A percentile compares a stretch with the other conserved stretches of the same genome.
Conservation (phyloP, 208 protist genomes). For the Wallacemonas sp. region DNA sequence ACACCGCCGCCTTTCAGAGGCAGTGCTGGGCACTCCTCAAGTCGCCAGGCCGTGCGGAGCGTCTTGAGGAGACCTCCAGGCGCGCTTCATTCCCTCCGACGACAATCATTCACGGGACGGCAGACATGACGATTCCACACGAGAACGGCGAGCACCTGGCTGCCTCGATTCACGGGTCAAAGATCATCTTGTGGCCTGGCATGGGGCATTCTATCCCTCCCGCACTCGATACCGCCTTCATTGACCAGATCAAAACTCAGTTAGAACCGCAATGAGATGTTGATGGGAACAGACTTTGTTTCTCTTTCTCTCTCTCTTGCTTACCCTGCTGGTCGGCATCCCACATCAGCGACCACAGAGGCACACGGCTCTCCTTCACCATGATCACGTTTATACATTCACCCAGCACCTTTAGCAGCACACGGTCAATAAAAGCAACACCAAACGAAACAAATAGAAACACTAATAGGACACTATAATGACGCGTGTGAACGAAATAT, state of each 20-base stretch:
- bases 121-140: constrained; percentile 26
- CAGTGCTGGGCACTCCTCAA: constrained; percentile 60
- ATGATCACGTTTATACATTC: neutral
- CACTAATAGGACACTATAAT: too few species aligned
- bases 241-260: neutral
- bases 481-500: too few species aligned
- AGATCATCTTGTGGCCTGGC: constrained; percentile 17
- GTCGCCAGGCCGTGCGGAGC: constrained; percentile 35
- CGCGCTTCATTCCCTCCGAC: constrained; percentile 23
- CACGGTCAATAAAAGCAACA: neutral
- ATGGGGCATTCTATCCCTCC: constrained; percentile 35
- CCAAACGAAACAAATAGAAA: neutral
- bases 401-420: neutral
- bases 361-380: neutral
- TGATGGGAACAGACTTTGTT: constrained; percentile 7
- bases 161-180: constrained; percentile 20
- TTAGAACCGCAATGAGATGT: neutral
- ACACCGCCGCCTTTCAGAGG: constrained; percentile 23
- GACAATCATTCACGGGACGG: constrained; percentile 33
- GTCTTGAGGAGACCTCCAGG: constrained; percentile 30
- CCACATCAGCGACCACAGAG: neutral
- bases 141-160: constrained; percentile 23
- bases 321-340: too few species aligned
- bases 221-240: neutral
- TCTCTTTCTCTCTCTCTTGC: constrained; percentile 8